Conservation (phyloP, 208 protist genomes). For the Phytomonas francai region DNA sequence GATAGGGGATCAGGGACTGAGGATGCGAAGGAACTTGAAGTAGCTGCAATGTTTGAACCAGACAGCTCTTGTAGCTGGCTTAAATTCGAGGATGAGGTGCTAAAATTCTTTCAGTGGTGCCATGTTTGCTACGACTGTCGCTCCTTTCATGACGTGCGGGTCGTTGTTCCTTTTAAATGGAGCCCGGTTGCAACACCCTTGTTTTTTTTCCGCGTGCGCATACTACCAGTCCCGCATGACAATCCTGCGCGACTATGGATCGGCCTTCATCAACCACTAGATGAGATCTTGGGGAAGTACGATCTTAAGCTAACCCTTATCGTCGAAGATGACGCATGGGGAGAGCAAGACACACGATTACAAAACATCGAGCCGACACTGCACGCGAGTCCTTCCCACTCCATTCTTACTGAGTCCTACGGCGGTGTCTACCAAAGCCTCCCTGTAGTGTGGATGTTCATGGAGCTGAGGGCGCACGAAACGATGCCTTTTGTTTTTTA, state of each 20-base stretch:
- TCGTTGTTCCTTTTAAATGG: constrained; percentile 25
- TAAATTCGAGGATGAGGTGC: constrained; percentile 21
- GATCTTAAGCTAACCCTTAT: constrained; percentile 41
- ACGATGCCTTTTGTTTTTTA: constrained; percentile 24
- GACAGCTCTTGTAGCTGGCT: constrained; percentile 38
- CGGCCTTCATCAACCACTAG: constrained; percentile 43
- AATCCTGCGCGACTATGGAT: constrained; percentile 47
- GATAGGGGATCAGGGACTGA: not conserved
- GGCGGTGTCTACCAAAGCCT: constrained; percentile 29
- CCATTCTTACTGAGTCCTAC: constrained; percentile 45
- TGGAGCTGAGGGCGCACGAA: constrained; percentile 30
- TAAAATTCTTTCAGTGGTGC: constrained; percentile 28
- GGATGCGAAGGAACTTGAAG: not conserved
- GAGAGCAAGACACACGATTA: not conserved
- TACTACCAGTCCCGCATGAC: not conserved
- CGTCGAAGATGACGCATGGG: constrained; percentile 16
- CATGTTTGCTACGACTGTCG: constrained; percentile 64
- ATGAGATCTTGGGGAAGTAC: constrained; percentile 5
- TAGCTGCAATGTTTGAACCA: not conserved
- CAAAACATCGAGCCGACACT: constrained; percentile 1
- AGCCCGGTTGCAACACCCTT: constrained; percentile 17
- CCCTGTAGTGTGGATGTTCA: constrained; percentile 64
- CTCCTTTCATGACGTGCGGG: constrained; percentile 46
- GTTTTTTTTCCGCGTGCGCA: constrained; percentile 28
- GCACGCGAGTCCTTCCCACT: constrained; percentile 18